Conservation (phyloP, 2,329 filamentous ascomycete genomes). For the Aspergillus unguis region DNA sequence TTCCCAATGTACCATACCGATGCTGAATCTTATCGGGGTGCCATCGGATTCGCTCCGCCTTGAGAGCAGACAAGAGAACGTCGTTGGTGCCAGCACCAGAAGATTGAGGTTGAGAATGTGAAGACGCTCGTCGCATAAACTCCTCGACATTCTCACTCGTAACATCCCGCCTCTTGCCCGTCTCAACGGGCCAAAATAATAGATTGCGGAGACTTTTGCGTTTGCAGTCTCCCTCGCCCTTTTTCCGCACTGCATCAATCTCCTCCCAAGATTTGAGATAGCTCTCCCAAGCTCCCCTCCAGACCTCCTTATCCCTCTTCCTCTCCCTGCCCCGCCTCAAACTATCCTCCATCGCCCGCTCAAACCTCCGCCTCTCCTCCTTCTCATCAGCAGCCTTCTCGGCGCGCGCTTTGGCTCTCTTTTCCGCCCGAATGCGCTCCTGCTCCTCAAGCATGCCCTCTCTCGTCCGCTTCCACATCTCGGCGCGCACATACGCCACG, state of each 20-base stretch:
- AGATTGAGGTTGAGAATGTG: background rate
- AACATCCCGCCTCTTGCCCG: constrained; percentile 57
- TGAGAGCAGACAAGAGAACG: constrained; percentile 55
- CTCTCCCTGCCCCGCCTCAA: constrained; percentile 65
- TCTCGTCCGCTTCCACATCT: constrained; percentile 96
- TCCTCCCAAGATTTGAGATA: constrained; percentile 65
- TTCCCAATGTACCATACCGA: constrained; percentile 65
- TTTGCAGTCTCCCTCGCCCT: constrained; percentile 38
- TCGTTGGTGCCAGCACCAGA: constrained; percentile 23
- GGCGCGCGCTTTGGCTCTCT: constrained; percentile 46
- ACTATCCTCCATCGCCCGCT: constrained; percentile 66
- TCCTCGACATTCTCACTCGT: constrained; percentile 59
- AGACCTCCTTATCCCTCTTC: constrained; percentile 36
- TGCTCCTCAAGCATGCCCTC: constrained; percentile 77
- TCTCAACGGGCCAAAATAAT: constrained; percentile 71
- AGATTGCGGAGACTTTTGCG: constrained; percentile 34
- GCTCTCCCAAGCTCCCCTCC: constrained; percentile 59
- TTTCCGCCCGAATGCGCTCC: constrained; percentile 56
- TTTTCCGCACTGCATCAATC: constrained; percentile 31
- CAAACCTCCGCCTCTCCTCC: constrained; percentile 44
- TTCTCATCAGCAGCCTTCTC: constrained; percentile 27
- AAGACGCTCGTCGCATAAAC: constrained; percentile 64
- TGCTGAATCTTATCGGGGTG: constrained; percentile 98
- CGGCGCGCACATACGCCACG: constrained; percentile 73
- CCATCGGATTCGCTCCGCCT: constrained; percentile 86